A percentile compares a stretch with the other conserved stretches of the same genome.
These are phyloP conservation scores for Phytophthora ohioensis DNA, from an alignment of 352 stramenopile species.

Conservation along the genomic window DNA sequence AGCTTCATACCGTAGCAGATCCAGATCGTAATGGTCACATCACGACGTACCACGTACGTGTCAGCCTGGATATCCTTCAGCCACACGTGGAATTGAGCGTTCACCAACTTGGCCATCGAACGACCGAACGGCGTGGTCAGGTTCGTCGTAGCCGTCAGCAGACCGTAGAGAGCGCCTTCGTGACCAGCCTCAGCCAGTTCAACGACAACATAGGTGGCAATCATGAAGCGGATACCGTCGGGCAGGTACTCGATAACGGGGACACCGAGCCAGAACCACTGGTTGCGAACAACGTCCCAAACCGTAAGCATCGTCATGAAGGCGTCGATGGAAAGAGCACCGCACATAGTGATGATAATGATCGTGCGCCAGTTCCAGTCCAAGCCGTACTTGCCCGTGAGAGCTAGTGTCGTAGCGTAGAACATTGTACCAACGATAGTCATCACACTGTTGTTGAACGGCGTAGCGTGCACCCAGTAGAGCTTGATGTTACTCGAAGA, in stretches of 20 bases:
- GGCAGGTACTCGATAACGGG: conserved; percentile 61
- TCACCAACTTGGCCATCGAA: conserved; percentile 60
- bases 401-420: conserved; percentile 46
- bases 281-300: conserved; percentile 66
- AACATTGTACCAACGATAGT: conserved; percentile 57
- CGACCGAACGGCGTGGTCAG: conserved; percentile 54
- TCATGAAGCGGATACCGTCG: conserved; percentile 65
- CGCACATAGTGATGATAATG: conserved; percentile 49
- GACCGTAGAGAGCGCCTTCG: conserved; percentile 64
- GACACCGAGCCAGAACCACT: conserved; percentile 73
- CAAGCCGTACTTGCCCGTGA: conserved; percentile 56
- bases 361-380: conserved; percentile 70
- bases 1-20: conserved; percentile 70
- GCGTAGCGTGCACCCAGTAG: conserved; percentile 63
- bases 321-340: conserved; percentile 49
- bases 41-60: conserved; percentile 51
- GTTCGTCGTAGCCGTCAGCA: conserved; percentile 66
- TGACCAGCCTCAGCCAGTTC: conserved; percentile 59
- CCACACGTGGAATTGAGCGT: conserved; percentile 63
- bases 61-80: conserved; percentile 56
- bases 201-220: conserved; percentile 69
- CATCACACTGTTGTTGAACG: conserved; percentile 66
- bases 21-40: conserved; percentile 68
- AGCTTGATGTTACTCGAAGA: conserved; percentile 57
- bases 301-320: conserved; percentile 63